Percentiles rank a stretch among this genome's conserved stretches.
Conservation (phyloP, 2,329 filamentous ascomycete species). For the Fusarium torreyae region DNA sequence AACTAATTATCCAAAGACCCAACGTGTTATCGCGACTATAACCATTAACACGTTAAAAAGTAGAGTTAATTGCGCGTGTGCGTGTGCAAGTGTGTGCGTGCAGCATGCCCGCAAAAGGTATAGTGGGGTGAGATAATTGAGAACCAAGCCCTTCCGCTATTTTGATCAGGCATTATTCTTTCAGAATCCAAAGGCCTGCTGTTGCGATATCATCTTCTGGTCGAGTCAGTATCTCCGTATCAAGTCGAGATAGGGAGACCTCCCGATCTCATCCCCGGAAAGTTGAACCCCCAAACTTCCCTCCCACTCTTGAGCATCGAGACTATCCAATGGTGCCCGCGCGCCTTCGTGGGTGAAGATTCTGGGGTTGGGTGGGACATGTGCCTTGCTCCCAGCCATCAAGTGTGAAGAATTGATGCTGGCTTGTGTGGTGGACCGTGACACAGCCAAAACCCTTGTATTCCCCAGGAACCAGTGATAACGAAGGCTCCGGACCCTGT, state of each 20-base stretch:
- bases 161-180: slow-evolving; percentile 37
- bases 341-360: slow-evolving; percentile 35
- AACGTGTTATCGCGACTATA: slow-evolving; percentile 29
- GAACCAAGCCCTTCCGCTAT: not conserved
- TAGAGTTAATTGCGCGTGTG: slow-evolving; percentile 36
- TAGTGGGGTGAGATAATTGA: slow-evolving; percentile 32
- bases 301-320: slow-evolving; percentile 41
- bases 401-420: not conserved
- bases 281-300: slow-evolving; percentile 34
- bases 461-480: slow-evolving; percentile 38
- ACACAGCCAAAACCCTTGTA: slow-evolving; percentile 15
- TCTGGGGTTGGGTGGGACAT: slow-evolving; percentile 45
- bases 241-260: slow-evolving; percentile 39
- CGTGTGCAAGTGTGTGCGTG: slow-evolving; percentile 5
- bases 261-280: slow-evolving; percentile 17
- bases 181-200: slow-evolving; percentile 17
- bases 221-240: not conserved
- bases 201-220: slow-evolving; percentile 31
- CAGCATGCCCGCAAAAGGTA: slow-evolving; percentile 34
- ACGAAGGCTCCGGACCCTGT: slow-evolving; percentile 20
- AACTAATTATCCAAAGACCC: slow-evolving; percentile 6
- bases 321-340: slow-evolving; percentile 43
- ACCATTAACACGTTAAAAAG: slow-evolving; percentile 19
- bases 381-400: slow-evolving; percentile 13
- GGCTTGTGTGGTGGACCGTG: slow-evolving; percentile 7